phyloP scores from a whole-genome alignment of 2,329 filamentous ascomycete genomes.

The Cyphellophora attinorum region DNA sequence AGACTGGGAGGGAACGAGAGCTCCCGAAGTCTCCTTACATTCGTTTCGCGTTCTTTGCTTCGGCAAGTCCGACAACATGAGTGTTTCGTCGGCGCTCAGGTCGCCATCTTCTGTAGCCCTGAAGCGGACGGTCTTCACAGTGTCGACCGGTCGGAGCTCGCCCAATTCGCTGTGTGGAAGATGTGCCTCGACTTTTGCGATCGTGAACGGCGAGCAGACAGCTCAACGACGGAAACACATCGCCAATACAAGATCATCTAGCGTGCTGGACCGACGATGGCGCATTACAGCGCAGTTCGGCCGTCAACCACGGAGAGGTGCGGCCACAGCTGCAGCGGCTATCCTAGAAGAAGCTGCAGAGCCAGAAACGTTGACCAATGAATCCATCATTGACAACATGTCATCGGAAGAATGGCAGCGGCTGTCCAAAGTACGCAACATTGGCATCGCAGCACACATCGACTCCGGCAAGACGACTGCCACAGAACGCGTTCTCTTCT shows the following conservation, averaged over 20 bases:
- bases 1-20: too few relatives aligned
- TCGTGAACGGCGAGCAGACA: too few relatives aligned
- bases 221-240: too few relatives aligned
- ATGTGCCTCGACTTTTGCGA: conserved; percentile 23
- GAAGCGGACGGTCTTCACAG: too few relatives aligned
- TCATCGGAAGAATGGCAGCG: conserved; percentile 68
- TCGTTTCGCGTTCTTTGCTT: too few relatives aligned
- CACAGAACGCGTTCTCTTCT: conserved; percentile 94
- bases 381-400: conserved; percentile 68
- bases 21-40: too few relatives aligned
- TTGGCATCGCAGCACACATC: conserved; percentile 97
- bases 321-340: conserved; percentile 29
- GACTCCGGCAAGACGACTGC: conserved; percentile 97
- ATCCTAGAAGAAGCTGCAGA: conserved; percentile 50
- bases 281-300: too few relatives aligned
- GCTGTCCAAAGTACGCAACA: conserved; percentile 79
- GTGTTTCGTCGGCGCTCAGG: too few relatives aligned
- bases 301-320: conserved; percentile 33
- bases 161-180: conserved; percentile 27
- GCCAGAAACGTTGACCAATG: conserved; percentile 48
- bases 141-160: conserved; percentile 24
- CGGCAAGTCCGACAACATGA: too few relatives aligned
- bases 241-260: too few relatives aligned
- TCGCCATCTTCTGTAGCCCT: too few relatives aligned
- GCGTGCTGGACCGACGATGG: conserved; percentile 30